phyloP scores from a whole-genome alignment of 257 asterid genomes.

The Salvia rosmarinus region DNA sequence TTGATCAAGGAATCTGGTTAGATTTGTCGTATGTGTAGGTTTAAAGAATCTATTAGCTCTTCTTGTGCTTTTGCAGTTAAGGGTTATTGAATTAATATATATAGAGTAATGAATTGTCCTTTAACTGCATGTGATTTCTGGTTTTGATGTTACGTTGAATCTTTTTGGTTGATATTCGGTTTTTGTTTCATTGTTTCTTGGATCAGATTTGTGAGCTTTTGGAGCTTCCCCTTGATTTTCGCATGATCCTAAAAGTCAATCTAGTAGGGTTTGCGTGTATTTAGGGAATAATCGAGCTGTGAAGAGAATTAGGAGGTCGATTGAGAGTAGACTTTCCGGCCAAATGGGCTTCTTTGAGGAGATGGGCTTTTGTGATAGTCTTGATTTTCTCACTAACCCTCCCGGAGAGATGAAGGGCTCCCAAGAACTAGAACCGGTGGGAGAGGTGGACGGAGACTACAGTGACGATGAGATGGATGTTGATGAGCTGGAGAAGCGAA shows the following conservation, averaged over 20 bases:
- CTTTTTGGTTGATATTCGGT: slow-evolving; percentile 16
- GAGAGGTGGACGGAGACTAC: slow-evolving; percentile 47
- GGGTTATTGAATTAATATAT: background rate
- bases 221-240: slow-evolving; percentile 14
- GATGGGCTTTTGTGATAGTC: slow-evolving; percentile 52
- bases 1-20: slow-evolving; percentile 19
- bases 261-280: background rate
- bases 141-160: slow-evolving; percentile 19
- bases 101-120: background rate
- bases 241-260: background rate
- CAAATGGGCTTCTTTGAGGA: slow-evolving; percentile 57
- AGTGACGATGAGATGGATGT: slow-evolving; percentile 64
- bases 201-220: slow-evolving; percentile 30
- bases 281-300: slow-evolving; percentile 19
- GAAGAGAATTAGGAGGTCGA: slow-evolving; percentile 18
- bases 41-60: slow-evolving; percentile 6
- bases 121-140: slow-evolving; percentile 14
- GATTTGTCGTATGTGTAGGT: background rate
- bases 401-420: slow-evolving; percentile 39
- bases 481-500: slow-evolving; percentile 56
- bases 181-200: slow-evolving; percentile 3
- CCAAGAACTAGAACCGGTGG: slow-evolving; percentile 40
- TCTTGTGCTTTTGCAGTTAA: background rate
- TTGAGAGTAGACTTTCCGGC: slow-evolving; percentile 22
- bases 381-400: slow-evolving; percentile 45